phyloP scores from a whole-genome alignment of 2,329 filamentous ascomycete genomes.

The Ampelomyces quisqualis region DNA sequence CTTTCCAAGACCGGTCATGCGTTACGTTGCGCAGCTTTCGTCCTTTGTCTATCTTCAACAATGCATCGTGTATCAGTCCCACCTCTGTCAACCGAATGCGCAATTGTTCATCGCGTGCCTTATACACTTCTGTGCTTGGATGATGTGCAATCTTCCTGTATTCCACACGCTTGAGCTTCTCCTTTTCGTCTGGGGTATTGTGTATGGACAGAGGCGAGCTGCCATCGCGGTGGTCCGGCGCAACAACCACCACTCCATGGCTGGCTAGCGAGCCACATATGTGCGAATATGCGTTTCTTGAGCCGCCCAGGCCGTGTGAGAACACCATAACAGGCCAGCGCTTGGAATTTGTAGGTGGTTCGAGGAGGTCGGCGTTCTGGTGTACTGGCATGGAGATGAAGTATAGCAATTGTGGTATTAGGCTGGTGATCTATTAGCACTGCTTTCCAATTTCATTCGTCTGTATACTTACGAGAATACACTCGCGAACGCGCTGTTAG shows the following conservation, averaged over 20 bases:
- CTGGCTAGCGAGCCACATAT: slow-evolving; percentile 75
- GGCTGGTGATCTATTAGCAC: slow-evolving; percentile 46
- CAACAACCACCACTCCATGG: slow-evolving; percentile 77
- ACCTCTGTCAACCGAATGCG: slow-evolving; percentile 78
- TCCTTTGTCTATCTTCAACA: slow-evolving; percentile 66
- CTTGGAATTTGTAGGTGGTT: slow-evolving; percentile 48
- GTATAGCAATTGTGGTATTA: slow-evolving; percentile 69
- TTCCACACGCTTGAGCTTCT: slow-evolving; percentile 45
- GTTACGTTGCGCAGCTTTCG: slow-evolving; percentile 49
- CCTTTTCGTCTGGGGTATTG: slow-evolving; percentile 55
- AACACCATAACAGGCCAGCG: slow-evolving; percentile 83
- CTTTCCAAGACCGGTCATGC: slow-evolving; percentile 42
- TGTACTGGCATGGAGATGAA: slow-evolving; percentile 71
- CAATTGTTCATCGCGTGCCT: slow-evolving; percentile 68
- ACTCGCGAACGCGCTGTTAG: slow-evolving; percentile 53
- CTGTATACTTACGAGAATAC: slow-evolving; percentile 41
- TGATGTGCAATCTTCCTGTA: slow-evolving; percentile 59
- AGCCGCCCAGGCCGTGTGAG: slow-evolving; percentile 81
- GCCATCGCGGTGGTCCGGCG: slow-evolving; percentile 80
- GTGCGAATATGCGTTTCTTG: slow-evolving; percentile 82
- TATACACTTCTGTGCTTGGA: slow-evolving; percentile 64
- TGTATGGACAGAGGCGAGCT: slow-evolving; percentile 74
- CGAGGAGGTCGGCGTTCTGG: slow-evolving; percentile 67
- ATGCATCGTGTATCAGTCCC: slow-evolving; percentile 66
- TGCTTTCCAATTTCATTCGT: neutral